Conservation (phyloP, 495 filamentous ascomycete genomes). For the Neohortaea acidophila region DNA sequence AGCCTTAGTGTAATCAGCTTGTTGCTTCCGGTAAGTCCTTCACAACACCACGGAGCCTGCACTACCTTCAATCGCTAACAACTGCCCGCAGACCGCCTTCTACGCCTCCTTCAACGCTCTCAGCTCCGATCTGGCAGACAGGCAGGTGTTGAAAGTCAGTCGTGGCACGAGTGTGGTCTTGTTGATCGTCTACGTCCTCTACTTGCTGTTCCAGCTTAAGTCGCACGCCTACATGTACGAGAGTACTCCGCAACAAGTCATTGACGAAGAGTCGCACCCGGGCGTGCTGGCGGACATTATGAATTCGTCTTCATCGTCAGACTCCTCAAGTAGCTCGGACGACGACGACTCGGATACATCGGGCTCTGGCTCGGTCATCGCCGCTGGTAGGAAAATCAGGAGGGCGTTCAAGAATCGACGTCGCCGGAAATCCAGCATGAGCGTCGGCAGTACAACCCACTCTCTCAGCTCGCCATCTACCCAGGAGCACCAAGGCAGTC, state of each 20-base stretch:
- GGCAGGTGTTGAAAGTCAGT: constrained; percentile 62
- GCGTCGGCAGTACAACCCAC: constrained; percentile 46
- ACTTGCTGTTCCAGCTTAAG: constrained; percentile 81
- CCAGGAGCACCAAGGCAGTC: constrained; percentile 15
- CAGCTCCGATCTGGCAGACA: constrained; percentile 39
- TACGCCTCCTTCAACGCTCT: constrained; percentile 64
- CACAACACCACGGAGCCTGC: no score
- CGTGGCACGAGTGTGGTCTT: constrained; percentile 84
- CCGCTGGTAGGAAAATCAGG: constrained; percentile 58
- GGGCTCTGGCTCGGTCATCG: constrained; percentile 41
- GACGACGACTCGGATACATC: constrained; percentile 46
- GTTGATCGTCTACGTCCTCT: constrained; percentile 67
- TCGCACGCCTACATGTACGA: constrained; percentile 85
- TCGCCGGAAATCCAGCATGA: constrained; percentile 58
- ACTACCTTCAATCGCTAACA: neutral
- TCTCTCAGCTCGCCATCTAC: constrained; percentile 28
- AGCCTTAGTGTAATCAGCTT: constrained; percentile 81
- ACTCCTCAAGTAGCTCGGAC: constrained; percentile 38
- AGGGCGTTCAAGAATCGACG: constrained; percentile 48
- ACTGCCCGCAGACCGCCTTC: constrained; percentile 52
- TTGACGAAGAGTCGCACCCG: constrained; percentile 75
- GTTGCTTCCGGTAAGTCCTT: constrained; percentile 45
- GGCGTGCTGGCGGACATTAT: constrained; percentile 70
- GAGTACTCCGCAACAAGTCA: constrained; percentile 74
- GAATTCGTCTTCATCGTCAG: constrained; percentile 45